phyloP scores from a whole-genome alignment of 352 stramenopile species.

The Phytopythium aichiense region DNA sequence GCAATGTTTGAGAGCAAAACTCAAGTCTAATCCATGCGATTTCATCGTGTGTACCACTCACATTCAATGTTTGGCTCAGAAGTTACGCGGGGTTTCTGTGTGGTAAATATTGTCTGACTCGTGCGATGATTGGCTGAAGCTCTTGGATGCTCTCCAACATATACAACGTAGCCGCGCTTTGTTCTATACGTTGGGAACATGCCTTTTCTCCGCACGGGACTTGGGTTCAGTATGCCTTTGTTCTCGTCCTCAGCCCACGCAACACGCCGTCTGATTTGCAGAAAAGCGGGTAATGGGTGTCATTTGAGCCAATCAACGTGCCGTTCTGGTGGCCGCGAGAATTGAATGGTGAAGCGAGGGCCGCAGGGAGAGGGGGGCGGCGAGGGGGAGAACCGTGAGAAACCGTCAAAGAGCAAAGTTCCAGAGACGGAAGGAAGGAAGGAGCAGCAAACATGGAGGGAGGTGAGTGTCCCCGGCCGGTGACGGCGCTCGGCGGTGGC shows the following conservation, averaged over 20 bases:
- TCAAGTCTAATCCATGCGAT: too few species aligned
- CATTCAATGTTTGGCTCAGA: too few species aligned
- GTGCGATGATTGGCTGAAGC: too few species aligned
- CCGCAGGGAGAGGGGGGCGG: neutral
- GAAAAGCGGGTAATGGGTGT: slow-evolving; percentile 2
- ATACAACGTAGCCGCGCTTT: too few species aligned
- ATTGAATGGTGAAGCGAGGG: slow-evolving; percentile 14
- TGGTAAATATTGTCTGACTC: too few species aligned
- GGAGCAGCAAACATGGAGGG: slow-evolving; percentile 23
- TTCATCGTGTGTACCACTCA: too few species aligned
- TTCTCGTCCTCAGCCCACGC: neutral
- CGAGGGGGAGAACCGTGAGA: neutral
- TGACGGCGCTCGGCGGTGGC: neutral
- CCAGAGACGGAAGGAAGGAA: slow-evolving; percentile 12
- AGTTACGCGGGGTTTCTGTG: too few species aligned
- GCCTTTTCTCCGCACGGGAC: too few species aligned
- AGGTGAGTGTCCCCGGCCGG: slow-evolving; percentile 14
- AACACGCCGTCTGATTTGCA: neutral
- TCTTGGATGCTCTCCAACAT: too few species aligned
- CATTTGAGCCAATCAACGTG: slow-evolving; percentile 6
- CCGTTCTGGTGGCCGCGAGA: neutral
- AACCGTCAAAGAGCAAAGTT: slow-evolving; percentile 13
- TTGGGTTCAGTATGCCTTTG: neutral
- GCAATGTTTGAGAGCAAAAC: too few species aligned
- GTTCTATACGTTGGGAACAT: too few species aligned